These are phyloP conservation scores for Emergomyces orientalis DNA, from an alignment of 2,329 filamentous ascomycete species.

Conservation along the genomic window DNA sequence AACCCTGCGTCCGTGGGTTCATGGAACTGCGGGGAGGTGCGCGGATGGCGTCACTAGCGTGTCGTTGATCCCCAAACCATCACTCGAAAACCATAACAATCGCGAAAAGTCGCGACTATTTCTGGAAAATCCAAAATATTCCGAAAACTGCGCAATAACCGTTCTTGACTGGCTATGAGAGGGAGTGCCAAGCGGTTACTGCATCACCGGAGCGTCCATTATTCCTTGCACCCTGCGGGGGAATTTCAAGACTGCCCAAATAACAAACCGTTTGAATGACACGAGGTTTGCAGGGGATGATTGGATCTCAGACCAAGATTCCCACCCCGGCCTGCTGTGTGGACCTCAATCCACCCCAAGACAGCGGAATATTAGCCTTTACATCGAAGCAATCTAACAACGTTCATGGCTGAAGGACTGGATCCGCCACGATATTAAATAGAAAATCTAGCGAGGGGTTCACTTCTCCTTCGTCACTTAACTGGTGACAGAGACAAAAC, in stretches of 20 bases:
- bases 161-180: neutral
- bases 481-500: no score
- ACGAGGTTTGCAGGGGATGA: slow-evolving; percentile 12
- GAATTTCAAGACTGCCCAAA: neutral
- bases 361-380: no score
- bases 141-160: neutral
- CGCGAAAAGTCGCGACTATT: no score
- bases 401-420: no score
- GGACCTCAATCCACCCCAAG: no score
- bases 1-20: no score
- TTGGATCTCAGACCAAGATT: slow-evolving; percentile 10
- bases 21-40: neutral
- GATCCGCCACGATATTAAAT: no score
- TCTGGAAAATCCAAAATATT: neutral
- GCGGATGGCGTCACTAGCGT: neutral
- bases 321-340: neutral
- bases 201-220: neutral
- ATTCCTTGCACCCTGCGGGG: neutral
- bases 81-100: no score
- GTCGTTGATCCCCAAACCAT: neutral
- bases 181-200: neutral
- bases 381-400: no score
- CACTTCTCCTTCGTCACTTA: no score
- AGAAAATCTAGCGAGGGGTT: no score
- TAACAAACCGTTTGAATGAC: slow-evolving; percentile 13